Evolutionary conservation across 148 eudicot species (phyloP).

Genomic region (Camellia lanceoleosa): DNA sequence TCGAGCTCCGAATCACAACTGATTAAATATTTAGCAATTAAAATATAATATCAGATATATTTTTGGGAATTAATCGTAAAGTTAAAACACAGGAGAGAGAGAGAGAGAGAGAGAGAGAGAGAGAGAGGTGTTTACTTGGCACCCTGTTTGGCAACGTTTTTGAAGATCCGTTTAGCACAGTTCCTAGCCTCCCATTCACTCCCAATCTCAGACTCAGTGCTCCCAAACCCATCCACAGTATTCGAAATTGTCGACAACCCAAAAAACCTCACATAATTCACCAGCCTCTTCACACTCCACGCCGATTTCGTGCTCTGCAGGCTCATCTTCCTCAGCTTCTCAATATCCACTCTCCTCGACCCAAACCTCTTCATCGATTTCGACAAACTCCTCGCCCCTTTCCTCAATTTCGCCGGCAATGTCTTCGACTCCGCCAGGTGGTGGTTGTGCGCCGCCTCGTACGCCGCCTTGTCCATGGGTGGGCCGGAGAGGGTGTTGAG

Average conservation of each 20-base stretch:
- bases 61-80: too few species aligned
- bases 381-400: constrained; percentile 11
- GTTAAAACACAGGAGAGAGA: too few species aligned
- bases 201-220: constrained; percentile 52
- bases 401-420: constrained; percentile 38
- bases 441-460: neutral
- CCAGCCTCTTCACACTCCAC: constrained; percentile 59
- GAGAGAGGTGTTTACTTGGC: constrained; percentile 46
- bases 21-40: too few species aligned
- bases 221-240: constrained; percentile 57
- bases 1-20: too few species aligned
- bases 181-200: constrained; percentile 70
- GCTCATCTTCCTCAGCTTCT: constrained; percentile 49
- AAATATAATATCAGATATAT: too few species aligned
- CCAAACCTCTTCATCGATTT: constrained; percentile 40
- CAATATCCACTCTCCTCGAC: constrained; percentile 48
- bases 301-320: constrained; percentile 39
- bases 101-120: neutral
- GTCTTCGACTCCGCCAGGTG: constrained; percentile 34
- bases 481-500: constrained; percentile 75
- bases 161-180: constrained; percentile 56
- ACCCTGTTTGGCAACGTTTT: constrained; percentile 54
- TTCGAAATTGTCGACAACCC: constrained; percentile 59
- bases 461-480: constrained; percentile 44
- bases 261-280: constrained; percentile 44